Evolutionary conservation across 2,329 filamentous ascomycete genomes (phyloP).

Genomic region (Microsporum canis): DNA sequence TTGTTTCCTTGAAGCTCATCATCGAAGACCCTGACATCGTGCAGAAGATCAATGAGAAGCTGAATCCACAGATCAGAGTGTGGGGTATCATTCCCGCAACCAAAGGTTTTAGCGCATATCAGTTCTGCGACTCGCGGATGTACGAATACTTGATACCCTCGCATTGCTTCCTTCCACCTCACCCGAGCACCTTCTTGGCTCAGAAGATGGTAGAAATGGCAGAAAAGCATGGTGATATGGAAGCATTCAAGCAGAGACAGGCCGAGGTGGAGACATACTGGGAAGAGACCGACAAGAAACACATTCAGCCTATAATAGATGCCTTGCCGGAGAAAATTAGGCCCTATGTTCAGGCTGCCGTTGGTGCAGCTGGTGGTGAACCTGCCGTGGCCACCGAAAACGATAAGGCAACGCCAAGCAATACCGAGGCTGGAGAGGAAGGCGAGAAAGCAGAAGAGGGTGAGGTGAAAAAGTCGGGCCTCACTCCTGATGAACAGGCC

Average conservation of each 20-base stretch:
- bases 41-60: slow-evolving; percentile 74
- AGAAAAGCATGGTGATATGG: slow-evolving; percentile 59
- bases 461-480: background rate
- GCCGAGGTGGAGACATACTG: slow-evolving; percentile 73
- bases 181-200: slow-evolving; percentile 75
- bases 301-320: slow-evolving; percentile 58
- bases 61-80: slow-evolving; percentile 80
- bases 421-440: background rate
- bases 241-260: slow-evolving; percentile 57
- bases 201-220: slow-evolving; percentile 71
- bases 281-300: slow-evolving; percentile 66
- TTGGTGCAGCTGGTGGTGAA: slow-evolving; percentile 11
- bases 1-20: slow-evolving; percentile 91
- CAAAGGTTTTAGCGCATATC: slow-evolving; percentile 88
- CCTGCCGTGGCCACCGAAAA: background rate
- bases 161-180: slow-evolving; percentile 82
- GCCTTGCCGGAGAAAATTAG: slow-evolving; percentile 33
- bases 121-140: slow-evolving; percentile 85
- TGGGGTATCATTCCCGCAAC: slow-evolving; percentile 89
- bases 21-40: slow-evolving; percentile 83
- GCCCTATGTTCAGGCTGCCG: slow-evolving; percentile 30
- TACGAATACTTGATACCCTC: slow-evolving; percentile 96
- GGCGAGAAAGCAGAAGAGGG: slow-evolving; percentile 12
- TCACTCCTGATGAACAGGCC: slow-evolving; percentile 19
- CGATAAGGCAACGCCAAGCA: background rate